These are phyloP conservation scores for Schoenoplectus triqueter DNA, from an alignment of 202 grass and related monocot genomes.

Conservation along the genomic window DNA sequence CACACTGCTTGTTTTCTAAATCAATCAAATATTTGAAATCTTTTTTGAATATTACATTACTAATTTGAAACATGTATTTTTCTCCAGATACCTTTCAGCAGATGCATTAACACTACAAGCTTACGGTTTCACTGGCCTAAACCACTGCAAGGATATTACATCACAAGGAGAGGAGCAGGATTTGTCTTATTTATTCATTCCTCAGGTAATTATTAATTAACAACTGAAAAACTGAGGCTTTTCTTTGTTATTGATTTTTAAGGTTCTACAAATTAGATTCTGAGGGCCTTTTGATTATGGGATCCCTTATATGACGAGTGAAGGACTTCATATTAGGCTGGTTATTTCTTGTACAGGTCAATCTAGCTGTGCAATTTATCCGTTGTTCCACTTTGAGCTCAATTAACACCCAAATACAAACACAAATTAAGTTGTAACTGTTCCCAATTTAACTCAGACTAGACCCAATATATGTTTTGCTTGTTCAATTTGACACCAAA, in stretches of 20 bases:
- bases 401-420: constrained; percentile 23
- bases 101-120: constrained; percentile 63
- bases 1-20: neutral
- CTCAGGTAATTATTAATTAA: constrained; percentile 57
- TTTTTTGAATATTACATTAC: neutral
- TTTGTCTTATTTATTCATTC: constrained; percentile 88
- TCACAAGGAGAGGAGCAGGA: constrained; percentile 49
- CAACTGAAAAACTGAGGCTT: constrained; percentile 27
- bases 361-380: constrained; percentile 8
- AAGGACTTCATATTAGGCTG: constrained; percentile 21
- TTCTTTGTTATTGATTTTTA: constrained; percentile 39
- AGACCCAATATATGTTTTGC: constrained; percentile 24
- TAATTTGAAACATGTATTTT: constrained; percentile 22
- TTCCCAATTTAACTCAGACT: constrained; percentile 17
- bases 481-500: constrained; percentile 42
- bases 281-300: constrained; percentile 12
- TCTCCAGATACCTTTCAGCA: constrained; percentile 76
- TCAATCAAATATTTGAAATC: constrained; percentile 10
- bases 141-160: constrained; percentile 43
- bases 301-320: neutral
- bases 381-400: constrained; percentile 28
- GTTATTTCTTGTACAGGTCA: constrained; percentile 18
- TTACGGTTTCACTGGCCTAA: constrained; percentile 82
- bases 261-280: constrained; percentile 13
- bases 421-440: constrained; percentile 34